These are phyloP conservation scores for Colletotrichum incanum DNA, from an alignment of 2,329 filamentous ascomycete genomes.

Conservation along the genomic window DNA sequence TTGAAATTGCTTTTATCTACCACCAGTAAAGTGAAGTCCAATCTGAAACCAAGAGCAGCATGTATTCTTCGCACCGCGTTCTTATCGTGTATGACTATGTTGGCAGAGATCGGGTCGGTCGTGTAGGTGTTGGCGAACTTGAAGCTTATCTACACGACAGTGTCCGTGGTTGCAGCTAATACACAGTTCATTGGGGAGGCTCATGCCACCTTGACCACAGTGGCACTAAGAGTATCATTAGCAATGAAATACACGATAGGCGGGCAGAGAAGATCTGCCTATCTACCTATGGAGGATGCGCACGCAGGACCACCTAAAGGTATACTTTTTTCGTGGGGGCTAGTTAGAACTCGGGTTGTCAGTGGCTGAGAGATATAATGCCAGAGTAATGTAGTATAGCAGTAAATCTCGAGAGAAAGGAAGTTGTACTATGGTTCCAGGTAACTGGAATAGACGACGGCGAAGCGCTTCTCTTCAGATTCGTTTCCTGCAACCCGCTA, in stretches of 20 bases:
- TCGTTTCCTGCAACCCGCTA: too few species aligned
- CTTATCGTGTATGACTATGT: background rate
- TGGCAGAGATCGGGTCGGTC: background rate
- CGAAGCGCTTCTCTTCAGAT: background rate
- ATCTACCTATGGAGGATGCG: background rate
- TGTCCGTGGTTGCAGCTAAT: background rate
- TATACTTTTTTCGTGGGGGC: background rate
- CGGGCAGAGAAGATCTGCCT: background rate
- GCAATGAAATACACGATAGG: background rate
- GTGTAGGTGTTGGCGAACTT: conserved; percentile 5
- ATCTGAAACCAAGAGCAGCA: background rate
- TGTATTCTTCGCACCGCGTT: background rate
- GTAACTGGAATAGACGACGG: background rate
- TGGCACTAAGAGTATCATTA: background rate
- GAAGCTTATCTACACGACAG: conserved; percentile 1
- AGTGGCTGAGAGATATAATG: background rate
- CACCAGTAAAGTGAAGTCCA: background rate
- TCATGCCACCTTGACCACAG: conserved; percentile 11
- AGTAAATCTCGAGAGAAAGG: background rate
- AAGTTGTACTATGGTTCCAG: background rate
- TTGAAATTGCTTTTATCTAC: background rate
- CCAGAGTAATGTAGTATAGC: background rate
- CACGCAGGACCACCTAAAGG: background rate
- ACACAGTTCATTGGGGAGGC: background rate
- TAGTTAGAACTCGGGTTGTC: background rate